Percentiles rank a stretch among this genome's conserved stretches.
Evolutionary conservation across 2,329 filamentous ascomycete genomes (phyloP).

Genomic region (Bisporella sp.): DNA sequence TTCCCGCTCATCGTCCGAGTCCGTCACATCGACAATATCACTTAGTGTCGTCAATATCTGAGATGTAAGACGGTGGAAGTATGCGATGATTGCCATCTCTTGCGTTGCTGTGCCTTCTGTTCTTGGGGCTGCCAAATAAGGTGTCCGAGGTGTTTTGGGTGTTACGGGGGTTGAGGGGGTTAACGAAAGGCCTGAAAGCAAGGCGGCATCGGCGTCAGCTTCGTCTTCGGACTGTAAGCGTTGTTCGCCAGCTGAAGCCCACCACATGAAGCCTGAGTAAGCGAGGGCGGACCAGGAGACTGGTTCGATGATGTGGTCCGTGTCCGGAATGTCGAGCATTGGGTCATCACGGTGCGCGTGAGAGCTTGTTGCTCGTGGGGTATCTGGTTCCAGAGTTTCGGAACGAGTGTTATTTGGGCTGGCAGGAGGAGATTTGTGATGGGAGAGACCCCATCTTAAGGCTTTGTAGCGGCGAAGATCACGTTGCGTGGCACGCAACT

Average conservation of each 20-base stretch:
- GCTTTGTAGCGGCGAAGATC: slow-evolving; percentile 75
- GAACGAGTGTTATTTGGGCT: slow-evolving; percentile 11
- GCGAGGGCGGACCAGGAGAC: slow-evolving; percentile 66
- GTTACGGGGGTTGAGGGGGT: slow-evolving; percentile 20
- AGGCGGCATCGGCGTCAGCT: slow-evolving; percentile 46
- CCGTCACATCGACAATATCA: slow-evolving; percentile 47
- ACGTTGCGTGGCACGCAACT: slow-evolving; percentile 80
- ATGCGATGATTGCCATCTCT: slow-evolving; percentile 68
- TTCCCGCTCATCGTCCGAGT: slow-evolving; percentile 29
- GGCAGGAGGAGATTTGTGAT: slow-evolving; percentile 19
- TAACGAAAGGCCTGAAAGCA: slow-evolving; percentile 46
- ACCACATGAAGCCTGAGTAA: slow-evolving; percentile 83
- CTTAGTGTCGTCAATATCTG: slow-evolving; percentile 55
- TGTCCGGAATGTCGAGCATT: slow-evolving; percentile 38
- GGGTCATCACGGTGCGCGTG: slow-evolving; percentile 29
- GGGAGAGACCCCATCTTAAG: slow-evolving; percentile 56
- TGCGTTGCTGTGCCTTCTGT: slow-evolving; percentile 31
- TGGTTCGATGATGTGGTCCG: slow-evolving; percentile 53
- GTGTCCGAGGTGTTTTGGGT: slow-evolving; percentile 30
- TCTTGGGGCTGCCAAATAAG: slow-evolving; percentile 17
- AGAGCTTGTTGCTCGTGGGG: slow-evolving; percentile 18
- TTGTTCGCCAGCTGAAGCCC: slow-evolving; percentile 76
- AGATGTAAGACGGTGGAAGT: slow-evolving; percentile 71
- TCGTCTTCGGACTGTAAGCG: slow-evolving; percentile 53
- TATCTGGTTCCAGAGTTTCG: slow-evolving; percentile 12